phyloP scores from a whole-genome alignment of 169 alveolate species.

The Eimeria acervulina region DNA sequence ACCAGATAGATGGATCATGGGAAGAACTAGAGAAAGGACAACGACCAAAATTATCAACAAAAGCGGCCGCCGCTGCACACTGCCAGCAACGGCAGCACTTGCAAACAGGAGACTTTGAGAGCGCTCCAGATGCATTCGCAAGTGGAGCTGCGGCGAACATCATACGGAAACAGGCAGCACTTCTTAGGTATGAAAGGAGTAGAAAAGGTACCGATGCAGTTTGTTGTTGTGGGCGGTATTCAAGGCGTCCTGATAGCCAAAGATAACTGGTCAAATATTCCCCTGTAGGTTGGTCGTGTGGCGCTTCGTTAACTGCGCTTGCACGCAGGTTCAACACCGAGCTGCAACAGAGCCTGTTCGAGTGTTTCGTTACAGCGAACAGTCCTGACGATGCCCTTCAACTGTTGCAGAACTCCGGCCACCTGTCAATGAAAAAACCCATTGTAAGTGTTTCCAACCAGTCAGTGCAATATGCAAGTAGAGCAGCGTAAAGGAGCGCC shows the following conservation, averaged over 20 bases:
- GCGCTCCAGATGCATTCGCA: slow-evolving; percentile 60
- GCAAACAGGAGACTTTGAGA: background rate
- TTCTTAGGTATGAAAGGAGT: slow-evolving; percentile 20
- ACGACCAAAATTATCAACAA: background rate
- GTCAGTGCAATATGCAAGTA: background rate
- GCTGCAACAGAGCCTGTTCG: slow-evolving; percentile 76
- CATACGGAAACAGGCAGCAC: slow-evolving; percentile 44
- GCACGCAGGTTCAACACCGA: slow-evolving; percentile 73
- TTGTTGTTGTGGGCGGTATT: background rate
- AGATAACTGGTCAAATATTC: background rate
- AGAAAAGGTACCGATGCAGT: background rate
- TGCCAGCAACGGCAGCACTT: slow-evolving; percentile 52
- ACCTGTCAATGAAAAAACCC: background rate
- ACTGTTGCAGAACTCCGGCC: slow-evolving; percentile 53
- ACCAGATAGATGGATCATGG: slow-evolving; percentile 63
- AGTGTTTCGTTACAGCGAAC: slow-evolving; percentile 59
- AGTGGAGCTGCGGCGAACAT: slow-evolving; percentile 43
- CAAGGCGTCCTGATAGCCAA: background rate
- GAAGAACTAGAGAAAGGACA: slow-evolving; percentile 37
- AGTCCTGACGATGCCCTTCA: slow-evolving; percentile 76
- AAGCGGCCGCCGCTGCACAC: slow-evolving; percentile 48
- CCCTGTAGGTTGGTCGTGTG: background rate
- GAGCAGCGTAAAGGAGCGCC: background rate
- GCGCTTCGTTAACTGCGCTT: background rate
- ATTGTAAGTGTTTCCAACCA: background rate